Conservation (phyloP, 2,329 filamentous ascomycete genomes). For the Fusarium coffeatum region DNA sequence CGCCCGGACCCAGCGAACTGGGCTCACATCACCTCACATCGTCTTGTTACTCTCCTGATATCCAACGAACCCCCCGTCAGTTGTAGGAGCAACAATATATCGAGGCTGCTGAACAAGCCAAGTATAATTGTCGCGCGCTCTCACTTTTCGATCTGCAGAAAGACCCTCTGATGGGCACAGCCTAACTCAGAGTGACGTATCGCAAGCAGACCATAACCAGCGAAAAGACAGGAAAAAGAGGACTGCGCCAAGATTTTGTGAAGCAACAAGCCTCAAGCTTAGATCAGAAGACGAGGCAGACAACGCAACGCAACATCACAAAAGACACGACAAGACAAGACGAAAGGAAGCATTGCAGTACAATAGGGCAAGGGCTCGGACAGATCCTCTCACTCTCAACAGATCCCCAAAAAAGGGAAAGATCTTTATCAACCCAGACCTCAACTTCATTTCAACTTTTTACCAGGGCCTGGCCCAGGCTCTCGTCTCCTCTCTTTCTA, state of each 20-base stretch:
- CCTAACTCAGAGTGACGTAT: constrained; percentile 43
- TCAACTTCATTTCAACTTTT: constrained; percentile 30
- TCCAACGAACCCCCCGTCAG: constrained; percentile 35
- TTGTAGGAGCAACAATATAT: constrained; percentile 39
- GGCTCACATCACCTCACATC: constrained; percentile 47
- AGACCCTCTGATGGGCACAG: constrained; percentile 37
- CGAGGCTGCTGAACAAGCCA: constrained; percentile 25
- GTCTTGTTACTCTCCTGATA: constrained; percentile 46
- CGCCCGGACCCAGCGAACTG: constrained; percentile 42
- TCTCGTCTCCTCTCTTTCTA: neutral
- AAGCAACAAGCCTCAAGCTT: constrained; percentile 32
- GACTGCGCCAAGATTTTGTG: constrained; percentile 36
- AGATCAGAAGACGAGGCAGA: constrained; percentile 30
- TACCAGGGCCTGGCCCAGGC: constrained; percentile 18
- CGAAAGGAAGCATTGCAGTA: constrained; percentile 7
- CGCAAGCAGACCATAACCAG: constrained; percentile 29
- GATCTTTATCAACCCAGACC: constrained; percentile 27
- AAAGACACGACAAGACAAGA: neutral
- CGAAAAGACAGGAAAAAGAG: constrained; percentile 30
- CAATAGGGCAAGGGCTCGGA: constrained; percentile 39
- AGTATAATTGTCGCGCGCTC: constrained; percentile 42
- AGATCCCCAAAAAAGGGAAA: constrained; percentile 36
- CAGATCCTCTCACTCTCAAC: constrained; percentile 25
- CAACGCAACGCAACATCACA: constrained; percentile 9
- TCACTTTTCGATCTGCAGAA: constrained; percentile 27